Base-by-base conservation (phyloP, 2,329 filamentous ascomycete genomes). In the Triangularia verruculosa region DNA sequence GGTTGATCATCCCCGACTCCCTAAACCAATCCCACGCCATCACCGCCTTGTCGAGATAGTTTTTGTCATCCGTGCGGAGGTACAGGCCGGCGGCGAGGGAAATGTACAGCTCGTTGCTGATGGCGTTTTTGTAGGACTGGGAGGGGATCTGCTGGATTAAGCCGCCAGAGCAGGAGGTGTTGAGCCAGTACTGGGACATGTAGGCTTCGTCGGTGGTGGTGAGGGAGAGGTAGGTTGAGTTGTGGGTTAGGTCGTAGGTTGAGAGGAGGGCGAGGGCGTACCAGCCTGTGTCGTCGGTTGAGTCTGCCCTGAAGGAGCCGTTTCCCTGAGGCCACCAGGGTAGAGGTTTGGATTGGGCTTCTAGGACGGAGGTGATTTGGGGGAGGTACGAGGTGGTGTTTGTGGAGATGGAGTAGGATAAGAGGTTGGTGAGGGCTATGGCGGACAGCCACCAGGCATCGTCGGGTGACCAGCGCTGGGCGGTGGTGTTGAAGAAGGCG, bases 191-290 rank as follows among this genome's bases (percentile, higher is more conserved):
- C 4, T 75, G 76, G 60, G 81, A 78, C 76, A 87, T 83, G 70
- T 88, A 84, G 27, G 82, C 77, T 68, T 86, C 87, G 62, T 88
- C 80, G 32, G 77, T 72, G 61, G 79, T 78, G 8, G 85, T 83
- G 5, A 79, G 77, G 55, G 83, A 71, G 43, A 88, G 80, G 67
- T 85, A 88, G n/a, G 78, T 76, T 1, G 67, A 34, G 53, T 86
- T 76, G 2, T 76, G 74, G 0, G 84, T 85, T 15, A 84, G 74
- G 69, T 88, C 86, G 69, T 79, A 86, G 4, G 82, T 77, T 24
- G 82, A 79, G 60, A 88, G 82, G 78, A 85, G 81, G 17, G 78
- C 85, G 63, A 88, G 77, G 9, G 81, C 84, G 86, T 86, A 88
- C 86, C 86, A 88, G n/a, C 83, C 80, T 70, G 85, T 82, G 69